phyloP scores from a whole-genome alignment of 164 flowering plant genomes.

The Liriodendron chinense region DNA sequence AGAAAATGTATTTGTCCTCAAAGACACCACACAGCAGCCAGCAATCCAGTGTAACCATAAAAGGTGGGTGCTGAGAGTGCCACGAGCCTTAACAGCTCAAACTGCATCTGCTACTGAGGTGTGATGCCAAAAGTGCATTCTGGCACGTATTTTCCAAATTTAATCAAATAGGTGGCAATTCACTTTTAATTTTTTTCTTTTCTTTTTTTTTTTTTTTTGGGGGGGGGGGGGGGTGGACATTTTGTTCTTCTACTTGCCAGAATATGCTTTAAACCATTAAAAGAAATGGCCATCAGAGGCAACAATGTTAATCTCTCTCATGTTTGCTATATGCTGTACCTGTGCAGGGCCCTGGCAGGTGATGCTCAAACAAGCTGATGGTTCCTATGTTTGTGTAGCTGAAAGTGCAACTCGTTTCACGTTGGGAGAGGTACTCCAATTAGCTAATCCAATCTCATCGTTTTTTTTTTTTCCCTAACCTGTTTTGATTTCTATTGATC shows the following conservation, averaged over 20 bases:
- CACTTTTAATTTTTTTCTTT: no score
- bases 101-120: no score
- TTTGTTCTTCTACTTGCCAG: not conserved
- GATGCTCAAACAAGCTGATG: constrained; percentile 94
- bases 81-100: no score
- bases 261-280: not conserved
- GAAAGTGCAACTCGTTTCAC: constrained; percentile 92
- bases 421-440: constrained; percentile 66
- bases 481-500: not conserved
- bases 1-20: no score
- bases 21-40: no score
- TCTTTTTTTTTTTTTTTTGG: no score
- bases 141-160: no score
- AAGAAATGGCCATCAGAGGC: not conserved
- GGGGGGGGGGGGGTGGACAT: not conserved
- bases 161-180: no score
- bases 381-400: constrained; percentile 87
- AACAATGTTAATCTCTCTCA: not conserved
- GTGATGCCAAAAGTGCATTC: no score
- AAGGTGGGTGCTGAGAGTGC: no score
- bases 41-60: no score
- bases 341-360: constrained; percentile 98
- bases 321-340: not conserved
- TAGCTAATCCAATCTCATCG: not conserved
- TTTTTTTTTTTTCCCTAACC: not conserved